Conservation (phyloP, 495 filamentous ascomycete genomes). For the Aspergillus hancockii region DNA sequence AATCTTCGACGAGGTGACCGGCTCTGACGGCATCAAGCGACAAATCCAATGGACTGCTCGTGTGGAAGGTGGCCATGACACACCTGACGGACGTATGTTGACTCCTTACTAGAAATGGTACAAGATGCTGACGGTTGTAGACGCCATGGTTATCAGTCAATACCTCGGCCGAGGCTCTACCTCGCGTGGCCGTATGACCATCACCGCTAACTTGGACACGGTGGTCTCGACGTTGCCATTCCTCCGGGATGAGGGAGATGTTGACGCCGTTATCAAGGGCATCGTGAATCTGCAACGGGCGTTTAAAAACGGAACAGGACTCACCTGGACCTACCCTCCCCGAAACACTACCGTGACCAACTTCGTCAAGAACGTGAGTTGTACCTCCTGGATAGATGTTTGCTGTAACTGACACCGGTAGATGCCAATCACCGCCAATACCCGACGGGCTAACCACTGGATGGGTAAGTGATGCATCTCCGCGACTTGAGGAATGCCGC, state of each 20-base stretch:
- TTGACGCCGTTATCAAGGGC: constrained; percentile 18
- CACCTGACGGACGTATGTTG: constrained; percentile 16
- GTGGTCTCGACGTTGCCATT: constrained; percentile 17
- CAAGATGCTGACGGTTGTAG: constrained; percentile 2
- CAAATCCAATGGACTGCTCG: constrained; percentile 20
- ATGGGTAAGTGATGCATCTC: constrained; percentile 15
- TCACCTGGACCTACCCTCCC: constrained; percentile 17
- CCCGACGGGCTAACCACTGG: constrained; percentile 19
- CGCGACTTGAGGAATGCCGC: not conserved
- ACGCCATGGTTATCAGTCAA: constrained; percentile 16
- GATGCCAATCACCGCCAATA: constrained; percentile 3
- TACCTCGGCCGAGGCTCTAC: constrained; percentile 20
- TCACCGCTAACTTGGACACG: constrained; percentile 16
- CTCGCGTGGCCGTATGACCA: constrained; percentile 18
- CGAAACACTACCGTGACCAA: constrained; percentile 9
- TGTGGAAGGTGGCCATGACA: constrained; percentile 15
- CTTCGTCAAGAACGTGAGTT: constrained; percentile 8
- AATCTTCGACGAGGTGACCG: constrained; percentile 22
- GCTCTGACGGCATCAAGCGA: constrained; percentile 12
- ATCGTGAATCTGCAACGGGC: constrained; percentile 6
- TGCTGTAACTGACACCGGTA: not conserved
- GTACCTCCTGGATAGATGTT: not conserved
- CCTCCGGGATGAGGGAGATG: constrained; percentile 15
- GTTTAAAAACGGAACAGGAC: not conserved
- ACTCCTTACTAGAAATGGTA: not conserved